phyloP scores from a whole-genome alignment of 1,284 basidiomycete species.

The Papiliotrema laurentii region DNA sequence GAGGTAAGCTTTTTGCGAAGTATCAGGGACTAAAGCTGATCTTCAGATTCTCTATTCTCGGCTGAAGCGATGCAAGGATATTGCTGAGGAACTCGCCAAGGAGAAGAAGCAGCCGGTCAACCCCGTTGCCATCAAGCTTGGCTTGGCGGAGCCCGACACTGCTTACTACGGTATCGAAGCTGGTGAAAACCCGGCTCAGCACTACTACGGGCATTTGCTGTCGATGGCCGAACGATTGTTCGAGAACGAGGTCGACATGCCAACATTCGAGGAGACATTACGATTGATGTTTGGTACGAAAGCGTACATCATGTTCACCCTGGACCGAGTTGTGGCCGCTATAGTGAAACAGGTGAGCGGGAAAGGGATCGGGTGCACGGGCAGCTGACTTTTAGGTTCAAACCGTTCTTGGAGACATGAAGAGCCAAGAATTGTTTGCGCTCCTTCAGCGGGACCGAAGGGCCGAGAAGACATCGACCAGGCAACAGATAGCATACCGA shows the following conservation, averaged over 20 bases:
- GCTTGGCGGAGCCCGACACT: slow-evolving; percentile 55
- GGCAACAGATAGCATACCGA: slow-evolving; percentile 80
- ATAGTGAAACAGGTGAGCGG: slow-evolving; percentile 74
- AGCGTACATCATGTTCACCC: slow-evolving; percentile 86
- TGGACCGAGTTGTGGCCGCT: slow-evolving; percentile 87
- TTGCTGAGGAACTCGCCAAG: slow-evolving; percentile 54
- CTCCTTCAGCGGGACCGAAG: slow-evolving; percentile 70
- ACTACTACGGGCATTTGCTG: slow-evolving; percentile 84
- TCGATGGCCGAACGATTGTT: slow-evolving; percentile 92
- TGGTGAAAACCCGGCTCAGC: slow-evolving; percentile 53
- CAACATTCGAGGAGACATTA: slow-evolving; percentile 89
- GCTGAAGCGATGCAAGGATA: slow-evolving; percentile 70
- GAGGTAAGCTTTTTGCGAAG: slow-evolving; percentile 58
- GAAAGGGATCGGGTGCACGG: slow-evolving; percentile 16
- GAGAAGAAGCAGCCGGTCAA: slow-evolving; percentile 51
- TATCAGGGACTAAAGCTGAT: not conserved
- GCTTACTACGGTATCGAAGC: slow-evolving; percentile 47
- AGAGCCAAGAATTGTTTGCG: slow-evolving; percentile 78
- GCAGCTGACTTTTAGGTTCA: slow-evolving; percentile 57
- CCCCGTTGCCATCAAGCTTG: slow-evolving; percentile 59
- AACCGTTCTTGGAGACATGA: slow-evolving; percentile 68
- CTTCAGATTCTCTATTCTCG: slow-evolving; percentile 77
- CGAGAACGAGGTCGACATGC: slow-evolving; percentile 84
- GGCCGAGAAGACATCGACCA: slow-evolving; percentile 58
- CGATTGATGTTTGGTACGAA: slow-evolving; percentile 94